These are phyloP conservation scores for Neohortaea acidophila DNA, from an alignment of 495 filamentous ascomycete species.

Conservation along the genomic window DNA sequence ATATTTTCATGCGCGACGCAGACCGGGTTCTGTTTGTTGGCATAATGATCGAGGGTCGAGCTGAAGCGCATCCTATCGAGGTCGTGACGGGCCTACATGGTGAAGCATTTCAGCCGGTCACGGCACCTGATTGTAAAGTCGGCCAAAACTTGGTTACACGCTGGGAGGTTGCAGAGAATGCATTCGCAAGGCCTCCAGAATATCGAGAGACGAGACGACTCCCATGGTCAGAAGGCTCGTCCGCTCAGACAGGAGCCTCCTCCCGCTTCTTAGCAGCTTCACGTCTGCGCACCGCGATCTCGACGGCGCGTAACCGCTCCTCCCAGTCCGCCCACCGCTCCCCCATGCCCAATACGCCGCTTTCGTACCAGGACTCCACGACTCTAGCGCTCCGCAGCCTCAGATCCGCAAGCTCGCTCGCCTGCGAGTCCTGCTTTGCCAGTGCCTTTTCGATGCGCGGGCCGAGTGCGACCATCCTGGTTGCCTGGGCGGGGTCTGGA, in stretches of 20 bases:
- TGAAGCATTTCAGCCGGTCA: too few relatives aligned
- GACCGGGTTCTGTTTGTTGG: too few relatives aligned
- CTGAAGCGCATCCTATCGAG: too few relatives aligned
- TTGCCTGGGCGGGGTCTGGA: conserved; percentile 30
- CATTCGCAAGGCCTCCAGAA: too few relatives aligned
- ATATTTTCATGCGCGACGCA: too few relatives aligned
- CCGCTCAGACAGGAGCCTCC: conserved; percentile 15
- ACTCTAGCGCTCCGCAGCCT: conserved; percentile 53
- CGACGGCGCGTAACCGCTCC: conserved; percentile 48
- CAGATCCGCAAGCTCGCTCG: conserved; percentile 54
- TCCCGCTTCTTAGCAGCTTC: conserved; percentile 32
- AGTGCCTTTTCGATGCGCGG: conserved; percentile 57
- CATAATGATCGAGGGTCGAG: too few relatives aligned
- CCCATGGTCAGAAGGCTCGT: too few relatives aligned
- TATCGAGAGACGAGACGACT: too few relatives aligned
- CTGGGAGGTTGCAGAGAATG: too few relatives aligned
- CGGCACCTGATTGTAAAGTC: too few relatives aligned
- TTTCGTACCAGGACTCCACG: conserved; percentile 71
- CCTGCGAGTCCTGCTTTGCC: conserved; percentile 52
- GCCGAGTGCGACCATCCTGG: conserved; percentile 48
- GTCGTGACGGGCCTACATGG: too few relatives aligned
- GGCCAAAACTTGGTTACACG: too few relatives aligned
- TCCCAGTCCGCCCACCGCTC: conserved; percentile 65
- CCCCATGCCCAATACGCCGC: conserved; percentile 49
- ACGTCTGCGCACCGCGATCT: conserved; percentile 45